Base-by-base conservation (phyloP, 768 basidiomycete genomes). In the Mycena venus region DNA sequence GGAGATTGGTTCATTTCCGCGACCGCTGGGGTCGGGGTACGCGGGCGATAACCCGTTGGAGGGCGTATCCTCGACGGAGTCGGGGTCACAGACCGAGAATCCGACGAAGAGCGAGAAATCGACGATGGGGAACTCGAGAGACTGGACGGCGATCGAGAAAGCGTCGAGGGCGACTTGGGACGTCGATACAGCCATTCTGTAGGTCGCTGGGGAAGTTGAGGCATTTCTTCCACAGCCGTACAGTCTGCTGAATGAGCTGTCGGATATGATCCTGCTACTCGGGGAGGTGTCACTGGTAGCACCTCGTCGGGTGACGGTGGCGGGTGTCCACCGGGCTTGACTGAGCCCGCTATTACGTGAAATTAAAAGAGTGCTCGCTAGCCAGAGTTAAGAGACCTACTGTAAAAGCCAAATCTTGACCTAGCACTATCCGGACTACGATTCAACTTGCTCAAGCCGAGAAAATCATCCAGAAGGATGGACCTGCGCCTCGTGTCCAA, bases 111-210 rank as follows among this genome's bases (percentile, higher is more conserved):
- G 51, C 75, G 63, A 27, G 75, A 77, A 17, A 77, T 58, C 7
- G 77, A 76, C 17, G 75, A 75, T 14, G 76, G 72, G 62, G 73
- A 53, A 49, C 68, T 60, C 51, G 79, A 72, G 25, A 74, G 65
- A 42, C 60, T 77, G 31, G 70, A 76, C 27, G 78, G 78, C 53
- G 78, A 71, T 32, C 78, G 65, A 49, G 75, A 78, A 67, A 82
- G 60, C n/a, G 75, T 21, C 51, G 77, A 66, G 51, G 84, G 75
- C 12, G 84, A 80, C 77, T 83, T 86, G 56, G 87, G 85, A 36
- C 82, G 84, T 53, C 88, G 86, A 75, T 88, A 88, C 56, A 89
- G 83, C 88, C 88, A 89, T 77, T 88, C 86, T 25, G 85, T 84
- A 32, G 64, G 79, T 61, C 71, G 78, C 49, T 77, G 78, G 32